Percentiles rank a stretch among this genome's conserved stretches.
phyloP scores from a whole-genome alignment of 2,329 filamentous ascomycete genomes.

The Purpureocillium takamizusanense region DNA sequence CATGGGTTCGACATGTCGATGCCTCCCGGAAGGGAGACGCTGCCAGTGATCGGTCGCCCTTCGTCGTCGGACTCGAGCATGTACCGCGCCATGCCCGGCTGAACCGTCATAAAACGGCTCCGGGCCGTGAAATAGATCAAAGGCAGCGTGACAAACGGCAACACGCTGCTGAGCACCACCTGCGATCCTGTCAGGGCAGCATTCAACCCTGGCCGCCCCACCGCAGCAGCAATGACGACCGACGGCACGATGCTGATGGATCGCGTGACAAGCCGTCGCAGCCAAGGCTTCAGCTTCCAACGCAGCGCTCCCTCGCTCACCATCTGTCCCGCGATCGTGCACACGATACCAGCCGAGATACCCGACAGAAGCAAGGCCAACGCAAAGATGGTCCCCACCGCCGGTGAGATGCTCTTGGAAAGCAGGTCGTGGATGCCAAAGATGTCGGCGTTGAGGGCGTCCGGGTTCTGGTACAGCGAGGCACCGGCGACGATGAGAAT shows the following conservation, averaged over 20 bases:
- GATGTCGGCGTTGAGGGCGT: conserved; percentile 62
- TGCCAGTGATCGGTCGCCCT: background rate
- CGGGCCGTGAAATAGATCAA: conserved; percentile 79
- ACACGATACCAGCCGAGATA: conserved; percentile 74
- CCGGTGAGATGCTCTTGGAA: conserved; percentile 57
- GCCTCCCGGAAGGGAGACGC: conserved; percentile 3
- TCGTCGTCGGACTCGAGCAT: conserved; percentile 17
- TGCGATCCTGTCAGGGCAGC: conserved; percentile 67
- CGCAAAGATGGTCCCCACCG: conserved; percentile 76
- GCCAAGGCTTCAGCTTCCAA: conserved; percentile 68
- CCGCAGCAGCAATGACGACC: conserved; percentile 74
- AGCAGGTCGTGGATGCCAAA: conserved; percentile 76
- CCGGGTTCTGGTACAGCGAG: conserved; percentile 55
- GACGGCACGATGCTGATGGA: conserved; percentile 73
- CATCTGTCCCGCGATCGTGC: conserved; percentile 86
- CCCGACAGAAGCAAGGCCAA: conserved; percentile 73
- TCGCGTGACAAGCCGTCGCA: conserved; percentile 68
- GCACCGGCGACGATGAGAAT: conserved; percentile 78
- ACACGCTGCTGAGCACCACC: conserved; percentile 66
- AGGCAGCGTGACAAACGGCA: conserved; percentile 77
- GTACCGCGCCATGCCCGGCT: conserved; percentile 30
- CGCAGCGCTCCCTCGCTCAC: conserved; percentile 74
- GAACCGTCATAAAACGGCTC: conserved; percentile 70
- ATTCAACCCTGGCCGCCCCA: conserved; percentile 62
- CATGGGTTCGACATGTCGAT: conserved; percentile 66